phyloP scores from a whole-genome alignment of 306 rosid genomes.

The Acacia crassicarpa region DNA sequence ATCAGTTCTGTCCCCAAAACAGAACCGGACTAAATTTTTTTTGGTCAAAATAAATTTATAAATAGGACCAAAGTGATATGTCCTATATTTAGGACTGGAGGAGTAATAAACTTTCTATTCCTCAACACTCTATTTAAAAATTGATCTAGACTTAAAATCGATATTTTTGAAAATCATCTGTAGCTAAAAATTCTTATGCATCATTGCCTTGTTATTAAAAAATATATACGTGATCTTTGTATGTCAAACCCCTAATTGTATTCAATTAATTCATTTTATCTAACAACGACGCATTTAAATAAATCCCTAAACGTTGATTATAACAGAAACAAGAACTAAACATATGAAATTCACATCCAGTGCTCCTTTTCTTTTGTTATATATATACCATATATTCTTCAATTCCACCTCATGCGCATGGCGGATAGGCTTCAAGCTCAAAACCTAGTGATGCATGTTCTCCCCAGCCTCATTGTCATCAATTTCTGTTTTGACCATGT shows the following conservation, averaged over 20 bases:
- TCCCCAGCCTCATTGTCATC: conserved; percentile 36
- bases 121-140: neutral
- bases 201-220: neutral
- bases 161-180: neutral
- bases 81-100: no score
- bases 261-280: neutral
- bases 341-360: neutral
- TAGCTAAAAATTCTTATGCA: neutral
- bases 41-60: no score
- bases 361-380: neutral
- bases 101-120: no score
- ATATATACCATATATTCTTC: neutral
- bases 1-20: no score
- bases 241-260: no score
- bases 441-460: conserved; percentile 23
- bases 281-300: no score
- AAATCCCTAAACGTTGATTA: neutral
- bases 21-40: no score
- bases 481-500: conserved; percentile 49
- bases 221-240: no score
- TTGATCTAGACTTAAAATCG: neutral
- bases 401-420: neutral
- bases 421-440: conserved; percentile 8
- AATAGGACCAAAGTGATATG: no score
- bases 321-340: neutral